These are phyloP conservation scores for Dictyostelium intermedium DNA, from an alignment of 78 protist genomes.

Conservation along the genomic window DNA sequence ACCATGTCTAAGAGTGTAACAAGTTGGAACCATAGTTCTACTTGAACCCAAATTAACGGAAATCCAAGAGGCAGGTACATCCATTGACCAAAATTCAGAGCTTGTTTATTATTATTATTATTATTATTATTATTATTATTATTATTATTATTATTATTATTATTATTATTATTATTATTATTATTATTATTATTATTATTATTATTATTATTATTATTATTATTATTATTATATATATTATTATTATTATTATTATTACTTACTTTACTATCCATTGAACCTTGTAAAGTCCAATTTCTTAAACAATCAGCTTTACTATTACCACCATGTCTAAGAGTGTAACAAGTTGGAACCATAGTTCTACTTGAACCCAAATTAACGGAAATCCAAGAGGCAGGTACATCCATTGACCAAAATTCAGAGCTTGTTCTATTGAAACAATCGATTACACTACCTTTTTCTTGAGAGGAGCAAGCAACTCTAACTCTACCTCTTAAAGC, in stretches of 20 bases:
- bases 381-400: slow-evolving; percentile 83
- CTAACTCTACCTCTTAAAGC: slow-evolving; percentile 67
- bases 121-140: too few species aligned
- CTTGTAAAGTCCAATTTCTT: slow-evolving; percentile 87
- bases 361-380: slow-evolving; percentile 80
- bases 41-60: slow-evolving; percentile 73
- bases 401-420: slow-evolving; percentile 81
- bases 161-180: too few species aligned
- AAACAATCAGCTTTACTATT: slow-evolving; percentile 84
- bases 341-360: slow-evolving; percentile 65
- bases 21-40: slow-evolving; percentile 72
- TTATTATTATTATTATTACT: too few species aligned
- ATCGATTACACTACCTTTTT: slow-evolving; percentile 62
- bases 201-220: too few species aligned
- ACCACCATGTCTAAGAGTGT: slow-evolving; percentile 82
- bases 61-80: slow-evolving; percentile 86
- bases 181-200: too few species aligned
- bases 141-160: too few species aligned
- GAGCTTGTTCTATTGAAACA: slow-evolving; percentile 24
- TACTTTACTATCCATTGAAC: slow-evolving; percentile 76
- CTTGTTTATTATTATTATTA: too few species aligned
- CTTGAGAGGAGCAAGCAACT: slow-evolving; percentile 64
- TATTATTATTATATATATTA: too few species aligned
- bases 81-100: slow-evolving; percentile 77
- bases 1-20: slow-evolving; percentile 81